These are phyloP conservation scores for Aspergillus sp. DNA, from an alignment of 2,329 filamentous ascomycete species.

Conservation along the genomic window DNA sequence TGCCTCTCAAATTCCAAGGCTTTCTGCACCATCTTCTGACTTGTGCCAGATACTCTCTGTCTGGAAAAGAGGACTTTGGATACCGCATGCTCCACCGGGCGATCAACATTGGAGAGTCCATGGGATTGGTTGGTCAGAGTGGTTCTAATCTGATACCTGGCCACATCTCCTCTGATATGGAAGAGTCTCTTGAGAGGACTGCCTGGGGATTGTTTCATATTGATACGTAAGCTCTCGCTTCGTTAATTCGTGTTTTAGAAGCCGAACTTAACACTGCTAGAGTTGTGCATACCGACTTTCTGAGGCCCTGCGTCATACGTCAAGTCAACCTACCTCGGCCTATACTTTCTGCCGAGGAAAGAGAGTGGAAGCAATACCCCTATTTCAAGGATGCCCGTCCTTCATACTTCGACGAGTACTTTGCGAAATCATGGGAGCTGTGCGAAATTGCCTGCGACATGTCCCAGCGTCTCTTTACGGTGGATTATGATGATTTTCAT, in stretches of 20 bases:
- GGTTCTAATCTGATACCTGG: slow-evolving; percentile 27
- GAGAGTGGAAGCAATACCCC: slow-evolving; percentile 39
- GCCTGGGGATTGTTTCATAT: slow-evolving; percentile 46
- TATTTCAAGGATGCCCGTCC: slow-evolving; percentile 33
- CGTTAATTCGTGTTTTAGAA: neutral
- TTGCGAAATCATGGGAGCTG: slow-evolving; percentile 40
- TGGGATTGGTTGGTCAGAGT: slow-evolving; percentile 38
- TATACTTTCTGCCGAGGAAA: slow-evolving; percentile 25
- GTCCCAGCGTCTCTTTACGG: slow-evolving; percentile 37
- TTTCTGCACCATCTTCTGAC: neutral
- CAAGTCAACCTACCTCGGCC: slow-evolving; percentile 38
- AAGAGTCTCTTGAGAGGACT: slow-evolving; percentile 35
- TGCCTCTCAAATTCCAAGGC: neutral
- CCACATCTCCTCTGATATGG: slow-evolving; percentile 35
- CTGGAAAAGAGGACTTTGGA: slow-evolving; percentile 41
- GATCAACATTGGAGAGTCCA: slow-evolving; percentile 37
- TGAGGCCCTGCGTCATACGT: slow-evolving; percentile 40
- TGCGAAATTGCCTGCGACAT: slow-evolving; percentile 43
- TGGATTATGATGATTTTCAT: slow-evolving; percentile 16
- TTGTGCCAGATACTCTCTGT: slow-evolving; percentile 39
- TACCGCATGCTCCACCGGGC: slow-evolving; percentile 44
- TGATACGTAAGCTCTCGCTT: slow-evolving; percentile 37
- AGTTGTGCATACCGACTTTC: slow-evolving; percentile 41
- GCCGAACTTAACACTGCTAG: slow-evolving; percentile 21
- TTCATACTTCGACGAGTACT: slow-evolving; percentile 36